A percentile compares a stretch with the other conserved stretches of the same genome.
phyloP scores from a whole-genome alignment of 345 rosid genomes.

The Sisymbrium irio region DNA sequence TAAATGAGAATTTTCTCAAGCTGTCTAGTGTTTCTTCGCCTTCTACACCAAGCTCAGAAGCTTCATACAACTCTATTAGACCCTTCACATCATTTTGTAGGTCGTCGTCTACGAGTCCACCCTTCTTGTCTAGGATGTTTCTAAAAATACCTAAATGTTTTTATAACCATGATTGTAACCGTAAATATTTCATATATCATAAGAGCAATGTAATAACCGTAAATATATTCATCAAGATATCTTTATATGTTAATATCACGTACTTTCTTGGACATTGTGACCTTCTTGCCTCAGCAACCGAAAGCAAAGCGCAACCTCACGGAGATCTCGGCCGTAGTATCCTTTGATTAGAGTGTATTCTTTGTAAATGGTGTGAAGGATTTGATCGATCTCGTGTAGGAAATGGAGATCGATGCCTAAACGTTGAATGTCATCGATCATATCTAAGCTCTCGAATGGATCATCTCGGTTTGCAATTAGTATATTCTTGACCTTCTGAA shows the following conservation, averaged over 20 bases:
- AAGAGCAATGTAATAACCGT: neutral
- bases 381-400: conserved; percentile 38
- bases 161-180: neutral
- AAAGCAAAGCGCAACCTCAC: conserved; percentile 39
- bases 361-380: conserved; percentile 27
- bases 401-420: conserved; percentile 34
- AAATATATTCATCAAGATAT: neutral
- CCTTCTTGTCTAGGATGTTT: conserved; percentile 33
- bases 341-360: neutral
- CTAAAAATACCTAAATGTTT: conserved; percentile 35
- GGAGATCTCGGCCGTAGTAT: conserved; percentile 17
- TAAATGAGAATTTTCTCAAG: conserved; percentile 26
- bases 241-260: neutral
- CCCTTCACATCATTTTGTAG: conserved; percentile 34
- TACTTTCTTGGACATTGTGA: conserved; percentile 35
- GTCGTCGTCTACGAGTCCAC: conserved; percentile 9
- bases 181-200: neutral
- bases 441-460: conserved; percentile 26
- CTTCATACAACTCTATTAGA: conserved; percentile 48
- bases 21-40: conserved; percentile 52
- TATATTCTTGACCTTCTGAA: conserved; percentile 28
- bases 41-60: conserved; percentile 45
- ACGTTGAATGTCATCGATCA: conserved; percentile 45
- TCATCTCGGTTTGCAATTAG: neutral
- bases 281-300: conserved; percentile 44